Evolutionary conservation across 192 early-diverging fungal species (phyloP).

Genomic region (Rhizoclosmatium globosum): DNA sequence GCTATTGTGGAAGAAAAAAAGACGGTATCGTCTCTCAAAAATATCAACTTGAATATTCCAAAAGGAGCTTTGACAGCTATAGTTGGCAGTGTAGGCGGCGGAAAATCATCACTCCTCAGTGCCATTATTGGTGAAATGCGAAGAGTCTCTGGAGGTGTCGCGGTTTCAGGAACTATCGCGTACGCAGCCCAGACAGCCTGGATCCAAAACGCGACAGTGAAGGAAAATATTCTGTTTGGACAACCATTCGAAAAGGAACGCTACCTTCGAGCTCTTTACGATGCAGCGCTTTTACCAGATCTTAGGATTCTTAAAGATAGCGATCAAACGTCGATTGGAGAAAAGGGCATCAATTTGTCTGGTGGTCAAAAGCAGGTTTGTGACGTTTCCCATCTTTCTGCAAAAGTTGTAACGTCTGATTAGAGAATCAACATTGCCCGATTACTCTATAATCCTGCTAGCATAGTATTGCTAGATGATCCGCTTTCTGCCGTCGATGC

Average conservation of each 20-base stretch:
- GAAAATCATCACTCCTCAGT: conserved; percentile 78
- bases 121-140: conserved; percentile 79
- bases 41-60: conserved; percentile 58
- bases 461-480: conserved; percentile 79
- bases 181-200: conserved; percentile 47
- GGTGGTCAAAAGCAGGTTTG: conserved; percentile 69
- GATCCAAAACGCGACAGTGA: conserved; percentile 70
- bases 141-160: conserved; percentile 58
- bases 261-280: conserved; percentile 45
- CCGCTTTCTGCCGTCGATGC: conserved; percentile 75
- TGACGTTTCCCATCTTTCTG: conserved; percentile 34
- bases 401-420: conserved; percentile 34
- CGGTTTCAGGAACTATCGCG: conserved; percentile 36
- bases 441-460: conserved; percentile 66
- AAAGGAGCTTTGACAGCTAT: conserved; percentile 70
- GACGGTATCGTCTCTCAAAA: conserved; percentile 63
- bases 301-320: conserved; percentile 39
- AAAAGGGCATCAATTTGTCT: conserved; percentile 66
- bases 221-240: conserved; percentile 60
- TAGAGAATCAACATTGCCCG: conserved; percentile 57
- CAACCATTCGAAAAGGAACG: conserved; percentile 41
- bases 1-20: conserved; percentile 55
- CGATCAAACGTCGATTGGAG: conserved; percentile 45
- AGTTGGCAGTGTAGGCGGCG: conserved; percentile 76
- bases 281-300: conserved; percentile 51